Conservation (phyloP, 1,284 basidiomycete species). For the Rhodotorula sp. region DNA sequence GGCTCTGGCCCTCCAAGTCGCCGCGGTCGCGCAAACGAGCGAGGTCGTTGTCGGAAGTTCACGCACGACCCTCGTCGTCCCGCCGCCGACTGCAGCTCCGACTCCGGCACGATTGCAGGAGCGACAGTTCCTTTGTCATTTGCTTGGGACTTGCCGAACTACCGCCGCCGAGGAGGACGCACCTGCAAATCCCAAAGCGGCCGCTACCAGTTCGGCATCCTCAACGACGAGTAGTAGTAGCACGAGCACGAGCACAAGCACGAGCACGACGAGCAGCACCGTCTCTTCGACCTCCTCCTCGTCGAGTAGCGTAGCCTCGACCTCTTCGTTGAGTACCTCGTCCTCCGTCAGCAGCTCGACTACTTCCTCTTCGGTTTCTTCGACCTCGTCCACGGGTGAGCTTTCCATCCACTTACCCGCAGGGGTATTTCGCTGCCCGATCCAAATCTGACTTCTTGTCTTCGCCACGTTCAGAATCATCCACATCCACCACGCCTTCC, state of each 20-base stretch:
- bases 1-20: too few relatives aligned
- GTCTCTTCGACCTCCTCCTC: background rate
- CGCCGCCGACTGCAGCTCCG: background rate
- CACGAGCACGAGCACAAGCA: background rate
- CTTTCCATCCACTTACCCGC: too few relatives aligned
- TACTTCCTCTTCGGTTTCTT: background rate
- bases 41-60: background rate
- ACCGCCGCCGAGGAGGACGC: background rate
- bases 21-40: too few relatives aligned
- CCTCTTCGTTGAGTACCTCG: background rate
- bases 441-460: background rate
- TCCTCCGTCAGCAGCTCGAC: background rate
- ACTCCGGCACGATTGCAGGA: background rate
- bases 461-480: background rate
- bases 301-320: background rate
- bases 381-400: background rate
- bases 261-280: background rate
- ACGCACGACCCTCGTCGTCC: background rate
- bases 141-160: slow-evolving; percentile 8
- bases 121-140: slow-evolving; percentile 1
- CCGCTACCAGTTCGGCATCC: background rate
- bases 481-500: background rate
- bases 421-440: too few relatives aligned
- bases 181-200: background rate
- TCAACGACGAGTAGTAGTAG: background rate